phyloP scores from a whole-genome alignment of 2,329 filamentous ascomycete species.

The Neonectria ditissima region DNA sequence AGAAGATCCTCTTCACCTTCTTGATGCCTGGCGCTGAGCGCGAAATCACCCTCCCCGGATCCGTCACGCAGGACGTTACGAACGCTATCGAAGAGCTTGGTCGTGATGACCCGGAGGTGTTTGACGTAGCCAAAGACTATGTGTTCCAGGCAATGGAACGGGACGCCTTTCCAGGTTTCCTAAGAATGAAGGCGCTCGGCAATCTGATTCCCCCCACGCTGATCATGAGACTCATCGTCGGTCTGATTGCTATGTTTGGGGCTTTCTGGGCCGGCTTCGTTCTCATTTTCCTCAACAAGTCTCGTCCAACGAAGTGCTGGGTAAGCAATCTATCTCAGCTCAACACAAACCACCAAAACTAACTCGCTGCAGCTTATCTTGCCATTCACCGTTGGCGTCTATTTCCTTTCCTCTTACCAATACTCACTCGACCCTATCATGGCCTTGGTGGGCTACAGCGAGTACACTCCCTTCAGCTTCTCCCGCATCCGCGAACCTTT shows the following conservation, averaged over 20 bases:
- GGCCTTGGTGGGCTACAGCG: slow-evolving; percentile 89
- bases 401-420: slow-evolving; percentile 90
- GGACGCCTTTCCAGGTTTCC: slow-evolving; percentile 97
- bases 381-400: slow-evolving; percentile 91
- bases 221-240: slow-evolving; percentile 85
- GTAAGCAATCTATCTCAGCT: slow-evolving; percentile 63
- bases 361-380: slow-evolving; percentile 70
- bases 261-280: slow-evolving; percentile 95
- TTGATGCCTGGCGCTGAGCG: slow-evolving; percentile 94
- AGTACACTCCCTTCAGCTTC: slow-evolving; percentile 97
- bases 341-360: slow-evolving; percentile 11
- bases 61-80: slow-evolving; percentile 88
- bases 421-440: slow-evolving; percentile 95
- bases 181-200: slow-evolving; percentile 93
- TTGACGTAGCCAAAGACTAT: slow-evolving; percentile 97
- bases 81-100: slow-evolving; percentile 89
- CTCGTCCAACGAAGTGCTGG: slow-evolving; percentile 82
- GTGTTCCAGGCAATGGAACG: slow-evolving; percentile 99
- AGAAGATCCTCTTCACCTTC: slow-evolving; percentile 99
- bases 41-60: slow-evolving; percentile 92
- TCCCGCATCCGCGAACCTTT: slow-evolving; percentile 90
- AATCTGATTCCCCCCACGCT: slow-evolving; percentile 94
- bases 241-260: slow-evolving; percentile 84
- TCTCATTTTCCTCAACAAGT: slow-evolving; percentile 88
- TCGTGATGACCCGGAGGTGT: slow-evolving; percentile 95